These are phyloP conservation scores for Phytophthora melonis DNA, from an alignment of 352 stramenopile species.

Conservation along the genomic window DNA sequence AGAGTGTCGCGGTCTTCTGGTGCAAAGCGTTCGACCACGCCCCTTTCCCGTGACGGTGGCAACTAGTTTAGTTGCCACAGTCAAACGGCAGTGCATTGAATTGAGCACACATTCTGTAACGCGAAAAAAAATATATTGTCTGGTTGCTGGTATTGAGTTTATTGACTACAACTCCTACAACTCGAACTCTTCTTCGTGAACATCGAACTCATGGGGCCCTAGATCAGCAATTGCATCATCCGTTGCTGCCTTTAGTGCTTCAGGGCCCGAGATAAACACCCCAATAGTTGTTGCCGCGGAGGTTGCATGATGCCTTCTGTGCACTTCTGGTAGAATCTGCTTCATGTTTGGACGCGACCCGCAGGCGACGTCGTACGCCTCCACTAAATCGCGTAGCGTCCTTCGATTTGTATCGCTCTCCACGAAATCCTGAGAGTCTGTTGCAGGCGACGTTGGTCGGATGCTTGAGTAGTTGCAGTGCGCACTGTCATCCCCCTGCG, in stretches of 20 bases:
- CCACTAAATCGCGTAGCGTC: constrained; percentile 43
- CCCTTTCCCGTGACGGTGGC: background rate
- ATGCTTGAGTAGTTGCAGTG: constrained; percentile 31
- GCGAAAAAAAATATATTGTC: no score
- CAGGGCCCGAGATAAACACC: constrained; percentile 54
- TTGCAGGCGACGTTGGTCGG: constrained; percentile 23
- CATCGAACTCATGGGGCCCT: constrained; percentile 26
- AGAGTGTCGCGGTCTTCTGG: background rate
- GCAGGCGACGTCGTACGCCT: constrained; percentile 35
- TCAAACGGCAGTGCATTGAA: background rate
- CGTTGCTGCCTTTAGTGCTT: constrained; percentile 43
- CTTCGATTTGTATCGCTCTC: constrained; percentile 20
- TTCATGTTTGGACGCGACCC: constrained; percentile 45
- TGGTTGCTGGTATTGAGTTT: no score
- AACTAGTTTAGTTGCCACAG: background rate
- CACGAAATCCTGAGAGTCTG: background rate
- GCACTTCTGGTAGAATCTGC: constrained; percentile 40
- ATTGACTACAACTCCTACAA: constrained; percentile 37
- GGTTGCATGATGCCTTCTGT: constrained; percentile 14
- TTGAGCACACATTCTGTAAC: background rate
- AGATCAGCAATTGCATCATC: constrained; percentile 29
- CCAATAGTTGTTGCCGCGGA: constrained; percentile 28
- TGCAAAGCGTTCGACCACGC: background rate
- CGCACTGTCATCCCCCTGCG: constrained; percentile 1
- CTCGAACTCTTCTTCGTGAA: constrained; percentile 46